Conservation (phyloP, 2,329 filamentous ascomycete genomes). For the Beauveria bassiana region DNA sequence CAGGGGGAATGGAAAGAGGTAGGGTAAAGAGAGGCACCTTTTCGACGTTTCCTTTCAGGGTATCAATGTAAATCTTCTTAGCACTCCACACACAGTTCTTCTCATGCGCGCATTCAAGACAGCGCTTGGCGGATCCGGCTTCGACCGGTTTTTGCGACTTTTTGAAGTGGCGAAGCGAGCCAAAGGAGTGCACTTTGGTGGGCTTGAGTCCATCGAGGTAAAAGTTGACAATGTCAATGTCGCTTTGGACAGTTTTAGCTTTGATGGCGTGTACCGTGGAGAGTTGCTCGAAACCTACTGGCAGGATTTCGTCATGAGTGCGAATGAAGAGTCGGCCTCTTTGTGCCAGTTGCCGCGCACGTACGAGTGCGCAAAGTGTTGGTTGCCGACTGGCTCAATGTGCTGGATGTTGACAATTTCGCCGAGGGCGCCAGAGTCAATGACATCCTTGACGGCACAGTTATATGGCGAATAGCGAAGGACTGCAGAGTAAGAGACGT, state of each 20-base stretch:
- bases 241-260: neutral
- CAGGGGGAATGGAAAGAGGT: neutral
- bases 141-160: constrained; percentile 13
- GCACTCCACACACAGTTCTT: constrained; percentile 14
- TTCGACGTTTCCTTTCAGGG: constrained; percentile 10
- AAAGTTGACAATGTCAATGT: constrained; percentile 15
- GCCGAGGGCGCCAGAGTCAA: constrained; percentile 14
- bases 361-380: constrained; percentile 15
- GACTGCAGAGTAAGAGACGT: neutral
- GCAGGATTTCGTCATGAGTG: constrained; percentile 15
- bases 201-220: constrained; percentile 13
- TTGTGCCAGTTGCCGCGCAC: constrained; percentile 15
- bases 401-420: constrained; percentile 16
- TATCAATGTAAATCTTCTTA: constrained; percentile 16
- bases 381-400: constrained; percentile 15
- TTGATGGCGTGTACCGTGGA: neutral
- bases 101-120: constrained; percentile 12
- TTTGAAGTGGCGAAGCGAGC: constrained; percentile 14
- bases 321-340: constrained; percentile 13
- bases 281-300: neutral
- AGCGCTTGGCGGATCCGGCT: constrained; percentile 10
- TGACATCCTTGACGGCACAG: constrained; percentile 13
- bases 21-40: constrained; percentile 1
- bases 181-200: constrained; percentile 14
- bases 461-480: constrained; percentile 15